Conservation (phyloP, 2,329 filamentous ascomycete species). For the Metarhizium album region DNA sequence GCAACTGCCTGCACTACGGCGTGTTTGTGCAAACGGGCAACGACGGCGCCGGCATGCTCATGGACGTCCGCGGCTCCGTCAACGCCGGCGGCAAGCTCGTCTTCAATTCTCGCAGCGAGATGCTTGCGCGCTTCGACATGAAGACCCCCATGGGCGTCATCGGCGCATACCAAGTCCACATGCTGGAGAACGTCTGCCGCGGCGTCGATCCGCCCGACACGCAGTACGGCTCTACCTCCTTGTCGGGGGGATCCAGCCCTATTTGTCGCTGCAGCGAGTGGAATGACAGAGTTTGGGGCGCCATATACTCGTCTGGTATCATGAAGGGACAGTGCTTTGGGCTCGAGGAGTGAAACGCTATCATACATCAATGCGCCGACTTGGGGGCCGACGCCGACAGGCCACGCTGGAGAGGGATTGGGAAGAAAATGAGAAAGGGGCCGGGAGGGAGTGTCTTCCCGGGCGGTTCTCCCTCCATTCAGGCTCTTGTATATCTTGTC, state of each 20-base stretch:
- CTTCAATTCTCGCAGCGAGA: constrained; percentile 1
- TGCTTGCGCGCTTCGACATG: constrained; percentile 1
- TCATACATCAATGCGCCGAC: too few species aligned
- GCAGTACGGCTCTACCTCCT: background rate
- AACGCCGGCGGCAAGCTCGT: constrained; percentile 2
- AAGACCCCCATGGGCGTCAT: constrained; percentile 3
- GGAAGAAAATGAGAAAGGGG: too few species aligned
- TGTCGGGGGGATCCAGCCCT: background rate
- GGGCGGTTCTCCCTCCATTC: too few species aligned
- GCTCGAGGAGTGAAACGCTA: constrained; percentile 42
- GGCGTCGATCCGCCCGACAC: constrained; percentile 1
- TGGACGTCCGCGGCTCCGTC: constrained; percentile 5
- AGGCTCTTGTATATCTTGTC: constrained; percentile 5
- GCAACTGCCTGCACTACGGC: constrained; percentile 1
- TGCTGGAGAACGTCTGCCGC: constrained; percentile 2
- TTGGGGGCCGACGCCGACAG: too few species aligned
- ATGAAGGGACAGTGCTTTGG: constrained; percentile 44
- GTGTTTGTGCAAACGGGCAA: constrained; percentile 5
- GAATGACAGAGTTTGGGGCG: constrained; percentile 1
- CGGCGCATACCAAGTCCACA: background rate
- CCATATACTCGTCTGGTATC: constrained; percentile 12
- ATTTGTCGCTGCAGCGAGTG: constrained; percentile 5
- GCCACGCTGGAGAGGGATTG: too few species aligned
- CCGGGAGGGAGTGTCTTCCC: too few species aligned
- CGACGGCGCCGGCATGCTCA: constrained; percentile 4